These are phyloP conservation scores for Skeletonema marinoi DNA, from an alignment of 108 stramenopile genomes.

Conservation along the genomic window DNA sequence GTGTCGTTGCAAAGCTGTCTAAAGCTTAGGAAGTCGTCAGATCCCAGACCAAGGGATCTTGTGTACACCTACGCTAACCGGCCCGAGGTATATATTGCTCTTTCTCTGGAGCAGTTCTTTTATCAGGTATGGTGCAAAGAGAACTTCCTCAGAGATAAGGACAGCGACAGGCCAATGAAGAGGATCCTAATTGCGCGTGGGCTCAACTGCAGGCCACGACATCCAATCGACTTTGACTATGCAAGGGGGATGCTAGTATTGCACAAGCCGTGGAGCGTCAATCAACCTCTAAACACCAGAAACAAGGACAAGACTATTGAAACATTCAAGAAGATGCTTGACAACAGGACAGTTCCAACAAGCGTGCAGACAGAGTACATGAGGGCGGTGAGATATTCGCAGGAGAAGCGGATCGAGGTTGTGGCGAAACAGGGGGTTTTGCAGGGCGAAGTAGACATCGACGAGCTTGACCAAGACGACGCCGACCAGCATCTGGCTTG, in stretches of 20 bases:
- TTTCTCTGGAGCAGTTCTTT: not conserved
- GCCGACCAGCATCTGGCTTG: not conserved
- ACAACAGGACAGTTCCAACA: not conserved
- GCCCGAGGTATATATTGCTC: not conserved
- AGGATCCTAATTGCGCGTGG: not conserved
- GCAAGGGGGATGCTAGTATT: conserved; percentile 18
- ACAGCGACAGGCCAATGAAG: not conserved
- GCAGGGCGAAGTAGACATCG: not conserved
- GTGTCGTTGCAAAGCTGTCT: not conserved
- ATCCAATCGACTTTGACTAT: conserved; percentile 17
- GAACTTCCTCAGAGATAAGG: not conserved
- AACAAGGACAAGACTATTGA: conserved; percentile 6
- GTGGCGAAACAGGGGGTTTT: not conserved
- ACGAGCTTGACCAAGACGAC: not conserved
- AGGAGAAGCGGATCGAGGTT: not conserved
- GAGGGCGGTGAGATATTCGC: not conserved
- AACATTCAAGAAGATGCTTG: not conserved
- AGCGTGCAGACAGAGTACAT: not conserved
- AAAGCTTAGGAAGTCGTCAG: not conserved
- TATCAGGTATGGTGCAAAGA: not conserved
- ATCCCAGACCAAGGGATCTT: not conserved
- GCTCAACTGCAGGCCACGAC: not conserved
- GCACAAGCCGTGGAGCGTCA: conserved; percentile 17
- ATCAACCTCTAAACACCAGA: too few species aligned
- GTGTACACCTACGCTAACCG: not conserved